Evolutionary conservation across 148 eudicot genomes (phyloP).

Genomic region (Rhododendron griersonianum): DNA sequence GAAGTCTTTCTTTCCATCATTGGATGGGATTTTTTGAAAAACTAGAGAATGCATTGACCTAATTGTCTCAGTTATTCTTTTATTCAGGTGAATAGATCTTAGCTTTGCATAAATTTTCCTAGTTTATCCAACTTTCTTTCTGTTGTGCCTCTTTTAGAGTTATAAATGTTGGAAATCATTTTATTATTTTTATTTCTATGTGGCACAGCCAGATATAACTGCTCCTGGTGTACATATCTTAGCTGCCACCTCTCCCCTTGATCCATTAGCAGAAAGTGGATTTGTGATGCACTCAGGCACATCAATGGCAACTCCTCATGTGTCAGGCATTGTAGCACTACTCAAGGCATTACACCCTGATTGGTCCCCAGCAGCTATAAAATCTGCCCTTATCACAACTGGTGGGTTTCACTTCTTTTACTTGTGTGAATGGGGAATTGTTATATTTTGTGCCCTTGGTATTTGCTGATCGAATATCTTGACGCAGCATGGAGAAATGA

Average conservation of each 20-base stretch:
- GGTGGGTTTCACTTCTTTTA: constrained; percentile 10
- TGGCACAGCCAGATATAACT: constrained; percentile 25
- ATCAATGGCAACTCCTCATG: constrained; percentile 29
- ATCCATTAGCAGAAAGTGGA: neutral
- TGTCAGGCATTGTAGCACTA: constrained; percentile 26
- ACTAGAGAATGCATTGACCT: neutral
- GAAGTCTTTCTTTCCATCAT: neutral
- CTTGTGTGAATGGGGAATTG: no score
- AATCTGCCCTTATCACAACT: constrained; percentile 28
- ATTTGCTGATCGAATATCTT: neutral
- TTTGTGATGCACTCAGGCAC: constrained; percentile 22
- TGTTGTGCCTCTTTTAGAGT: neutral
- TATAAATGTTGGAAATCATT: neutral
- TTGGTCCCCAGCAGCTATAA: constrained; percentile 28
- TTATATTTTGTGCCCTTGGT: neutral
- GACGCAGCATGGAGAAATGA: constrained; percentile 18
- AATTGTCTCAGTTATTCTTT: neutral
- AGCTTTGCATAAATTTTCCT: neutral
- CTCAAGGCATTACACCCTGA: constrained; percentile 18
- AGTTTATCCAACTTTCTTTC: neutral
- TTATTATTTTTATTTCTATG: neutral
- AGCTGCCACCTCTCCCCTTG: constrained; percentile 11
- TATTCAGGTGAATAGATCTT: neutral
- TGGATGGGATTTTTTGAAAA: neutral
- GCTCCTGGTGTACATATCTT: constrained; percentile 26